phyloP scores from a whole-genome alignment of 148 eudicot genomes.

The Drosera capensis region DNA sequence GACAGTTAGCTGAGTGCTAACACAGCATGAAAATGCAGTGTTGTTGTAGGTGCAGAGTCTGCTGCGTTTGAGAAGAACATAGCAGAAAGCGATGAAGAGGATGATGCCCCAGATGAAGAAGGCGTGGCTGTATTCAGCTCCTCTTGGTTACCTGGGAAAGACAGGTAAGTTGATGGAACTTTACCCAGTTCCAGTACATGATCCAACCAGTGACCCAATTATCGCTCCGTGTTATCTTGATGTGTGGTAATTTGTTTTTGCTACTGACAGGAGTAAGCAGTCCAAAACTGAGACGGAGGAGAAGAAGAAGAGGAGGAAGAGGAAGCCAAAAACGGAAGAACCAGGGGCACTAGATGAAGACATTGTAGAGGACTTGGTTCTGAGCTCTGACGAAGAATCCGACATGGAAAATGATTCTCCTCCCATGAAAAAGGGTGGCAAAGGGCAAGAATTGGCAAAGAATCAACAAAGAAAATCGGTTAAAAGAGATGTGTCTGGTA shows the following conservation, averaged over 20 bases:
- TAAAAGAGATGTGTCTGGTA: constrained; percentile 13
- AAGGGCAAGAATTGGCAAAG: constrained; percentile 11
- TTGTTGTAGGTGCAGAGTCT: constrained; percentile 49
- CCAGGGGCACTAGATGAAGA: constrained; percentile 48
- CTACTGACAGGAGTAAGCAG: constrained; percentile 30
- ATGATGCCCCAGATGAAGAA: constrained; percentile 24
- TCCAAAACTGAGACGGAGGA: constrained; percentile 20
- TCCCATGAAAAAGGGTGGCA: constrained; percentile 8
- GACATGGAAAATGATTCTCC: constrained; percentile 14
- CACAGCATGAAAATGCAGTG: constrained; percentile 26
- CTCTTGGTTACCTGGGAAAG: constrained; percentile 50
- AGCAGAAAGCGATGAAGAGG: constrained; percentile 33
- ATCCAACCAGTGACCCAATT: neutral
- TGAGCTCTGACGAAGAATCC: constrained; percentile 64
- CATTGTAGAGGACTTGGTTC: constrained; percentile 72
- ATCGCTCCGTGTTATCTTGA: neutral
- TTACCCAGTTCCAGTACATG: neutral
- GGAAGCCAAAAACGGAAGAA: constrained; percentile 10
- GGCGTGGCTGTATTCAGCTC: constrained; percentile 46
- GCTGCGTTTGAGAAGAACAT: constrained; percentile 34
- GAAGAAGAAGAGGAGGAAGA: constrained; percentile 33
- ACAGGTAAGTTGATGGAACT: constrained; percentile 36
- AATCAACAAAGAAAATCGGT: constrained; percentile 14
- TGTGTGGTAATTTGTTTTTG: too few species aligned
- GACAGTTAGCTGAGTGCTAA: neutral